Conservation (phyloP, 345 rosid species). For the Brassica cretica region DNA sequence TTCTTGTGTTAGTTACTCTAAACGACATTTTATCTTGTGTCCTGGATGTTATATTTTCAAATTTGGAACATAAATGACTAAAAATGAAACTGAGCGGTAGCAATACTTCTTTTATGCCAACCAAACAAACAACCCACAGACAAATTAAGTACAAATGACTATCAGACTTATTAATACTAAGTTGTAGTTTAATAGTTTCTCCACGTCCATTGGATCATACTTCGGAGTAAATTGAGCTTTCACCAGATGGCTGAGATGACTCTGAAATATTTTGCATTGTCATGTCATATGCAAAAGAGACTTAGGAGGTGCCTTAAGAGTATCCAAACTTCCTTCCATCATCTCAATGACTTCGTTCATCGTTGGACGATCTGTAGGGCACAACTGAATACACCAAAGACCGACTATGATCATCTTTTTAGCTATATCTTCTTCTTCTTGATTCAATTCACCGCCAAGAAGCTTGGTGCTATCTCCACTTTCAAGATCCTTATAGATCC, state of each 20-base stretch:
- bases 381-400: background rate
- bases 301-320: background rate
- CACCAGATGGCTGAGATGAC: background rate
- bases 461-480: background rate
- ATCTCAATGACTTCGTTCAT: background rate
- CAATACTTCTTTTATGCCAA: too few species aligned
- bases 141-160: background rate
- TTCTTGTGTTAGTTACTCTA: background rate
- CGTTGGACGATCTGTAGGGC: background rate
- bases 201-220: background rate
- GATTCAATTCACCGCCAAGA: background rate
- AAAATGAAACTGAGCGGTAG: too few species aligned
- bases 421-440: background rate
- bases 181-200: background rate
- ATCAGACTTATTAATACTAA: background rate
- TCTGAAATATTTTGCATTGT: background rate
- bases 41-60: background rate
- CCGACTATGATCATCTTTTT: background rate
- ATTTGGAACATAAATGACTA: background rate
- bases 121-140: background rate
- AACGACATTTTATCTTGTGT: background rate
- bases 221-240: background rate
- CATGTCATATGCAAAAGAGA: background rate
- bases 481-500: background rate
- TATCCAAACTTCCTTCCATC: background rate